Evolutionary conservation across 2,329 filamentous ascomycete species (phyloP).

Genomic region (Cordyceps tenuipes): DNA sequence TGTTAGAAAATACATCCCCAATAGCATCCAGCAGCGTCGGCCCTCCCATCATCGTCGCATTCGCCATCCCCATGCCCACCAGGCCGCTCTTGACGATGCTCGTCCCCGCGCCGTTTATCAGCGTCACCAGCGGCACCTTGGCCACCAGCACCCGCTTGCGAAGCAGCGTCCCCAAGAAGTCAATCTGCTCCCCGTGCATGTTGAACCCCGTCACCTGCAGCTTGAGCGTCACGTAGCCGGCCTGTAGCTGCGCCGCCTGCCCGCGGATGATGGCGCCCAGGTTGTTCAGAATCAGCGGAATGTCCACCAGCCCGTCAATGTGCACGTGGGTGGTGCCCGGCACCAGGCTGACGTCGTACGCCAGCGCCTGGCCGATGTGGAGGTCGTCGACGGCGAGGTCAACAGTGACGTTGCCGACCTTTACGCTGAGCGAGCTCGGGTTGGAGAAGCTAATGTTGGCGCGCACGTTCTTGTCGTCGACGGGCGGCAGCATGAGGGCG

Average conservation of each 20-base stretch:
- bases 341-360: background rate
- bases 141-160: background rate
- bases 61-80: background rate
- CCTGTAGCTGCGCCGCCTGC: background rate
- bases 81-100: background rate
- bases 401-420: conserved; percentile 4
- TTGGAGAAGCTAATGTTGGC: conserved; percentile 1
- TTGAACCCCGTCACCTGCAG: background rate
- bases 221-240: background rate
- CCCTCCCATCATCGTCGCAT: background rate
- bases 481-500: background rate
- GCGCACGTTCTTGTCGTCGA: background rate
- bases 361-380: background rate
- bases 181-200: conserved; percentile 3
- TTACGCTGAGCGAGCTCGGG: background rate
- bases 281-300: background rate
- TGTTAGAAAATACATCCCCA: conserved; percentile 1
- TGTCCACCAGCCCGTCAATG: background rate
- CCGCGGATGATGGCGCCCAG: background rate
- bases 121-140: background rate
- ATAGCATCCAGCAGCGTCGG: background rate
- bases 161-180: background rate
- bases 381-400: background rate
- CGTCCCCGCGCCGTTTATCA: conserved; percentile 1
- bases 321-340: background rate